Evolutionary conservation across 2,329 filamentous ascomycete genomes (phyloP).

Genomic region (Colletotrichum tanaceti): DNA sequence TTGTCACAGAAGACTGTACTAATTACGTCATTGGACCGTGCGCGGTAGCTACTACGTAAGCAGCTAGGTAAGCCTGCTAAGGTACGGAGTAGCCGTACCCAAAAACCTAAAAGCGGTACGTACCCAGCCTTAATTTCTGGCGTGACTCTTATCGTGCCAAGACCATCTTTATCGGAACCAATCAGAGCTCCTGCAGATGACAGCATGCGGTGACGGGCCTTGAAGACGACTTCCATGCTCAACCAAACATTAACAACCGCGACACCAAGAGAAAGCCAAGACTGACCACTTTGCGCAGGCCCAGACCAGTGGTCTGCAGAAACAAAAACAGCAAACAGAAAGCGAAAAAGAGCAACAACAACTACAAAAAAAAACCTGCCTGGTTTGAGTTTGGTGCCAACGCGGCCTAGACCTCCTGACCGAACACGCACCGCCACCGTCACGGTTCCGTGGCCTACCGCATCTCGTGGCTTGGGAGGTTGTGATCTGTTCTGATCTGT

Average conservation of each 20-base stretch:
- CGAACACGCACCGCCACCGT: not conserved
- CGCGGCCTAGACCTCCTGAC: not conserved
- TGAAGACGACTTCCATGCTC: not conserved
- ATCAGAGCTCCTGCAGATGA: conserved; percentile 15
- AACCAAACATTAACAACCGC: not conserved
- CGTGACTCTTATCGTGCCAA: not conserved
- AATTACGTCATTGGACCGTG: too few species aligned
- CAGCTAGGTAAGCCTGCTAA: too few species aligned
- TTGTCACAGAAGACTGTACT: too few species aligned
- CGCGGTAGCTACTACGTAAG: too few species aligned
- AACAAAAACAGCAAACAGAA: not conserved
- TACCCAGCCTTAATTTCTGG: not conserved
- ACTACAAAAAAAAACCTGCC: not conserved
- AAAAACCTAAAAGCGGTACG: not conserved
- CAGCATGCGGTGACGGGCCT: conserved; percentile 7
- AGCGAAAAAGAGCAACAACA: not conserved
- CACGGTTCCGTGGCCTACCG: not conserved
- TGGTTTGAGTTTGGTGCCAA: not conserved
- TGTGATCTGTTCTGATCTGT: not conserved
- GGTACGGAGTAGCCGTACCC: too few species aligned
- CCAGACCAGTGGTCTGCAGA: too few species aligned
- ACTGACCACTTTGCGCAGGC: not conserved
- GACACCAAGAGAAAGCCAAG: conserved; percentile 34
- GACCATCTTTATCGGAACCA: conserved; percentile 10
- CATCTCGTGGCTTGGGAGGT: not conserved